phyloP scores from a whole-genome alignment of 257 asterid species.

The Thymus mandschuricus region DNA sequence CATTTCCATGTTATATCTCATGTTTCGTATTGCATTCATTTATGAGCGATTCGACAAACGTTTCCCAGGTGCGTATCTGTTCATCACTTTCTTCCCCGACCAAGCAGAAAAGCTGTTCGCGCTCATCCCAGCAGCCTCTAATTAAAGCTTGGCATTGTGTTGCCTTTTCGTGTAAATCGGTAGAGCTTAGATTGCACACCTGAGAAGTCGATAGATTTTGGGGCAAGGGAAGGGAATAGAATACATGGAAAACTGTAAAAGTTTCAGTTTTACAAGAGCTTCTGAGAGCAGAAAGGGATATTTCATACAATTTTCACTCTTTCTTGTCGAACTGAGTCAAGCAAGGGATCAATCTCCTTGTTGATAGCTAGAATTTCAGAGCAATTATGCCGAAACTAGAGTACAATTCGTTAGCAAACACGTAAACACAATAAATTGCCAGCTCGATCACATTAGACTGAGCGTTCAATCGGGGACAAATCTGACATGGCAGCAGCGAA shows the following conservation, averaged over 20 bases:
- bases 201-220: neutral
- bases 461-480: neutral
- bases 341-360: neutral
- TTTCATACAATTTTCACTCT: constrained; percentile 14
- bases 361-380: constrained; percentile 15
- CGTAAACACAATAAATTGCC: constrained; percentile 25
- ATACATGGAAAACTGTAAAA: constrained; percentile 16
- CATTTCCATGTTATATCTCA: neutral
- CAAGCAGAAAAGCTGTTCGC: constrained; percentile 84
- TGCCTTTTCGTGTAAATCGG: constrained; percentile 23
- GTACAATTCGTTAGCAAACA: constrained; percentile 18
- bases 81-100: constrained; percentile 86
- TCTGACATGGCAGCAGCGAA: constrained; percentile 27
- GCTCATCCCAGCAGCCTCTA: constrained; percentile 52
- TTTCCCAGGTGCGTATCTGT: constrained; percentile 75
- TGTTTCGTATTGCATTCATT: neutral
- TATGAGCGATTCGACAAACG: neutral
- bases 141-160: constrained; percentile 34
- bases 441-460: constrained; percentile 23
- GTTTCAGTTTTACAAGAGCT: constrained; percentile 12
- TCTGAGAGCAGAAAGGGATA: neutral
- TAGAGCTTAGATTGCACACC: constrained; percentile 1
- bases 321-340: neutral
- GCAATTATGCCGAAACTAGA: constrained; percentile 29
- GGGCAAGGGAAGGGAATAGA: constrained; percentile 12